These are phyloP conservation scores for Geosmithia flava DNA, from an alignment of 2,329 filamentous ascomycete species.

Conservation along the genomic window DNA sequence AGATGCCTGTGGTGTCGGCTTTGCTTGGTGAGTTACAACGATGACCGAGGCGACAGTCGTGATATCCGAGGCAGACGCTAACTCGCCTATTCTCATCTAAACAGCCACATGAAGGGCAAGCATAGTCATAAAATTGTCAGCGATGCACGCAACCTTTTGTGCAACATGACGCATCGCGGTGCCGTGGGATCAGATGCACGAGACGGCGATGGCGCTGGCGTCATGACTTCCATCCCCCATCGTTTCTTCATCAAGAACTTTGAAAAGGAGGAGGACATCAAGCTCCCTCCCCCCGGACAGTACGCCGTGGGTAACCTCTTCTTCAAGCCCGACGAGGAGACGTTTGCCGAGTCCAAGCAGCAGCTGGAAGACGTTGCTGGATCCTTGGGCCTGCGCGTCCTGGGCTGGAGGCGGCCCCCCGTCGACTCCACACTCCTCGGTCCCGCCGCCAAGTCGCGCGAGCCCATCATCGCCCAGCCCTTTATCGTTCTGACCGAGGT, in stretches of 20 bases:
- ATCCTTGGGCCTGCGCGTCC: constrained; percentile 72
- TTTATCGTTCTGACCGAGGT: constrained; percentile 81
- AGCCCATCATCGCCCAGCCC: constrained; percentile 90
- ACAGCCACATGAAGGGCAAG: constrained; percentile 91
- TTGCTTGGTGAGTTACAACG: constrained; percentile 64
- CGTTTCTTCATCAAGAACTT: constrained; percentile 99
- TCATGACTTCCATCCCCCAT: constrained; percentile 98
- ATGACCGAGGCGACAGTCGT: constrained; percentile 1
- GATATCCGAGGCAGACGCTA: not conserved
- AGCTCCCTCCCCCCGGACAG: constrained; percentile 77
- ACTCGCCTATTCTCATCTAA: not conserved
- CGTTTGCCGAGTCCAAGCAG: constrained; percentile 77
- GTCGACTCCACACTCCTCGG: constrained; percentile 88
- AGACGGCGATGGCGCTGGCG: constrained; percentile 95
- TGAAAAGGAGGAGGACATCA: constrained; percentile 76
- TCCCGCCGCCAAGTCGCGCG: constrained; percentile 82
- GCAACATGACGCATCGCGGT: constrained; percentile 99
- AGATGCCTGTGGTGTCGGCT: constrained; percentile 98
- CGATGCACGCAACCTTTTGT: constrained; percentile 92
- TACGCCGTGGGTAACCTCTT: constrained; percentile 97
- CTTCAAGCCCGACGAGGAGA: constrained; percentile 92
- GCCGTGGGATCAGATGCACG: constrained; percentile 95
- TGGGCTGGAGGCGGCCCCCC: constrained; percentile 94
- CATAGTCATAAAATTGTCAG: constrained; percentile 97
- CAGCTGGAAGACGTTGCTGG: constrained; percentile 92